These are phyloP conservation scores for Sporisorium scitamineum DNA, from an alignment of 1,284 basidiomycete species.

Conservation along the genomic window DNA sequence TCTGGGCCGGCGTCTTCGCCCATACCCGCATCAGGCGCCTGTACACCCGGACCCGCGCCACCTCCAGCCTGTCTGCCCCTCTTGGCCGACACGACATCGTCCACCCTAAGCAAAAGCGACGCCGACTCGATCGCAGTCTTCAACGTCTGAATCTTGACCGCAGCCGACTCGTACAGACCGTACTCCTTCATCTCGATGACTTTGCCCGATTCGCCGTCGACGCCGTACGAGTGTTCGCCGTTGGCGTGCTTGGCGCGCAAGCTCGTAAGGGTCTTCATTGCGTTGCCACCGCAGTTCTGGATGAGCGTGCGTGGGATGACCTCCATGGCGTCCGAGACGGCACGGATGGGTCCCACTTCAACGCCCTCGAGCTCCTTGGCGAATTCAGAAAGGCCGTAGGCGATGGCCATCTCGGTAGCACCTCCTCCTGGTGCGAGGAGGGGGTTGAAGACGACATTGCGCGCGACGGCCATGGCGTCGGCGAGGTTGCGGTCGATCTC, in stretches of 20 bases:
- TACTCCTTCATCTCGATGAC: conserved; percentile 95
- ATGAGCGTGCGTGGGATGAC: conserved; percentile 95
- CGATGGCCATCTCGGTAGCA: conserved; percentile 97
- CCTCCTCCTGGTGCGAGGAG: conserved; percentile 91
- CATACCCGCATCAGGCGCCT: conserved; percentile 46
- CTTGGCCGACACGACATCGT: conserved; percentile 90
- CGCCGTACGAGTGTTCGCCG: conserved; percentile 89
- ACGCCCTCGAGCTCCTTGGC: conserved; percentile 79
- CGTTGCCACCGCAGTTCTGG: conserved; percentile 95
- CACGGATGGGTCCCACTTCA: conserved; percentile 88
- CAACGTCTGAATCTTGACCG: conserved; percentile 96
- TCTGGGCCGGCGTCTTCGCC: conserved; percentile 42
- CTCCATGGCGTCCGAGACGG: conserved; percentile 95
- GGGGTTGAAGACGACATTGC: conserved; percentile 97
- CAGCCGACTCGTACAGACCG: conserved; percentile 92
- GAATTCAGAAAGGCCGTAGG: conserved; percentile 86
- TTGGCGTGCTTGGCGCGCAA: conserved; percentile 90
- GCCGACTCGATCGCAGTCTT: conserved; percentile 98
- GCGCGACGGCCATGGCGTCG: conserved; percentile 96
- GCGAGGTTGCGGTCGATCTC: conserved; percentile 98
- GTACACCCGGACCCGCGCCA: conserved; percentile 38
- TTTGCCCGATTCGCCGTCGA: conserved; percentile 94
- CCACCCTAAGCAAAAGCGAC: conserved; percentile 89
- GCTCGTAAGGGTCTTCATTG: conserved; percentile 90
- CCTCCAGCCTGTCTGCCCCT: conserved; percentile 42